Base-by-base conservation (phyloP, 371 early-diverging fungal species). In the Enterospora canceri region DNA sequence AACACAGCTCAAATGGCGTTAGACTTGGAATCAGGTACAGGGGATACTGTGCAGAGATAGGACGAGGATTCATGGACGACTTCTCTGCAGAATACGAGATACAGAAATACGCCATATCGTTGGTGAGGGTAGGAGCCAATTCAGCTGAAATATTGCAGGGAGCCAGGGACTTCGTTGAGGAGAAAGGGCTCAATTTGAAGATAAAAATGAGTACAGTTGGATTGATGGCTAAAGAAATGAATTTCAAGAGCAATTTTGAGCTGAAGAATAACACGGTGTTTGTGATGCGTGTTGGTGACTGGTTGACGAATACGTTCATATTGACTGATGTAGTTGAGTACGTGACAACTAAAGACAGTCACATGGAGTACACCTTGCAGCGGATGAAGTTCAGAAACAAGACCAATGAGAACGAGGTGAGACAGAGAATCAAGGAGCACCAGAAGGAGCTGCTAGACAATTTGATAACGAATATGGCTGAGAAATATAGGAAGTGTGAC, bases 391-490 rank as follows among this genome's bases (percentile, higher is more conserved):
- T 76, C 56, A 58, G 79, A 58, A 65, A 72, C 40, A 68, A 76
- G 57, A 72, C 62, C 33, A 76, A 58, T 69, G 77, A 79, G 48
- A 57, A 64, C 50, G 77, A 76, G 54, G n/a, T 76, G 8, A 71
- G 66, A 19, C 67, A 72, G n/a, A 68, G 68, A 47, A 74, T 74
- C 32, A 74, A 62, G 31, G 82, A 81, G 65, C 82, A 81, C 62
- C 82, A 81, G 51, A 79, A 78, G 58, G 76, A 78, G 50, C 66
- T 81, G 2, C 65, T 81, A 48, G 79, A 79, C 31, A 70, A 73
- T 58, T 56, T 81, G 24, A 40, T n/a, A 40, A n/a, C 40, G n/a
- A n/a, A 40, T 12, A 40, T 40, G 40, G n/a, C n/a, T n/a, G n/a
- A 40, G n/a, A 12, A 40, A 8, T 40, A 40, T 40, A 12, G 12